Evolutionary conservation across 2,329 filamentous ascomycete genomes (phyloP), one percentile per base, ranked within the genome.

Genomic region (Aspergillus sp.): DNA sequence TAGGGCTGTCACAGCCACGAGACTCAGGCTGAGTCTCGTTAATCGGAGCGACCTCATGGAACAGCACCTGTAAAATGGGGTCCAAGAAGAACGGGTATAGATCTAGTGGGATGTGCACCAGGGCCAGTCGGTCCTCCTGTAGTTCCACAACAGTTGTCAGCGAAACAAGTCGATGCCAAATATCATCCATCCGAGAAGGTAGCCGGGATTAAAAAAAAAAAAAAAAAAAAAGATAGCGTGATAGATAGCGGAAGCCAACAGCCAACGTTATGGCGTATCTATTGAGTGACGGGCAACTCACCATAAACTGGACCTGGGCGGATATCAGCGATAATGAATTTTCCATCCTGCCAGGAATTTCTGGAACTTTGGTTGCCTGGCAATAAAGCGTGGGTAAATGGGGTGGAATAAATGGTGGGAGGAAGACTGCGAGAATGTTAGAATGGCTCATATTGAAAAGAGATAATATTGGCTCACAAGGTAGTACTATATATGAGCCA

Each of bases 101-200:
- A 54, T 87, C 80, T 60, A 96, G 79, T 1, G 93, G 93, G 58
- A 98, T 93, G 74, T 97, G 93, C 69, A 98, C 91, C 60, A 99
- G 82, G 68, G 88, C 91, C 67, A 96, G 86, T 62, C 87, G 88
- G 65, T 91, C 91, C 69, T 96, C 89, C 95, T 98, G 50, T 49
- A 58, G 33, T 48, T 61, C 58, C 22, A 64, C 55, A 15, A 60
- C 34, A 12, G 58, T 61, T 19, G 63, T 65, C 41, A 66, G 60
- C 33, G 54, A 61, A 45, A 59, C 47, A n/a, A 64, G 56, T 41
- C 50, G 58, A 34, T 39, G 19, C n/a, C 44, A 45, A 41, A 39
- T 20, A 5, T 13, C 11, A 17, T 51, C 41, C 59, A 59, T 59
- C 22, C 13, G 24, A 42, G 19, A 12, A 33, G 30, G 44, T 22